Evolutionary conservation across 2,329 filamentous ascomycete genomes (phyloP).

Genomic region (Scolecobasidium constrictum): DNA sequence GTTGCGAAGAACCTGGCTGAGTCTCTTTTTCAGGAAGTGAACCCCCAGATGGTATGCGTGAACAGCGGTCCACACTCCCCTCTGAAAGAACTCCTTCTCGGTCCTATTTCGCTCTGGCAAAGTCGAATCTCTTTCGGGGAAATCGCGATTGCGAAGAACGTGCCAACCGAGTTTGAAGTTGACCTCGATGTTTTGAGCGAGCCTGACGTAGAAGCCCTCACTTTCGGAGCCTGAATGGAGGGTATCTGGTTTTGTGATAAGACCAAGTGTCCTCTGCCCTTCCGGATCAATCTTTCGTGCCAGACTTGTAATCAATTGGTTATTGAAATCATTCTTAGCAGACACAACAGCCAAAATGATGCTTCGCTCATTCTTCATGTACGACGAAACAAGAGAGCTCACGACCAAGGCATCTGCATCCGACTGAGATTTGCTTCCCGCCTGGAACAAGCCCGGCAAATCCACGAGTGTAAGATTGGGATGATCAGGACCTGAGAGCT

Average conservation of each 20-base stretch:
- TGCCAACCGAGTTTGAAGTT: background rate
- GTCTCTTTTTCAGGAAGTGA: too few species aligned
- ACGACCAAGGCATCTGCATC: conserved; percentile 37
- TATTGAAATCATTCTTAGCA: conserved; percentile 36
- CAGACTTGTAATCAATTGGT: conserved; percentile 44
- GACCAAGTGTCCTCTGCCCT: conserved; percentile 12
- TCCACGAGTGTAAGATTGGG: conserved; percentile 52
- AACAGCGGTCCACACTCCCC: too few species aligned
- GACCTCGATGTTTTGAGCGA: background rate
- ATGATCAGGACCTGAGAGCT: conserved; percentile 48
- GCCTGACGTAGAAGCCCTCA: background rate
- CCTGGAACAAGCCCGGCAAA: conserved; percentile 46
- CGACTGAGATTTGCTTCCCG: conserved; percentile 35
- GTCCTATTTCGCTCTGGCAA: too few species aligned
- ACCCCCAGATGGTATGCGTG: too few species aligned
- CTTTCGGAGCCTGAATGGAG: background rate
- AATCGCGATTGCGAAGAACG: background rate
- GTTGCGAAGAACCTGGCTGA: too few species aligned
- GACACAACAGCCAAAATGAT: conserved; percentile 37
- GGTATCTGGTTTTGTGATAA: conserved; percentile 12
- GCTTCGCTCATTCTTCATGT: conserved; percentile 29
- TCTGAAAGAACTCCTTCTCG: too few species aligned
- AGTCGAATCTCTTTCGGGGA: too few species aligned
- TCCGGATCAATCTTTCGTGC: background rate
- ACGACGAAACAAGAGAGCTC: conserved; percentile 30